Conservation (phyloP, 306 rosid genomes). For the Benincasa hispida region DNA sequence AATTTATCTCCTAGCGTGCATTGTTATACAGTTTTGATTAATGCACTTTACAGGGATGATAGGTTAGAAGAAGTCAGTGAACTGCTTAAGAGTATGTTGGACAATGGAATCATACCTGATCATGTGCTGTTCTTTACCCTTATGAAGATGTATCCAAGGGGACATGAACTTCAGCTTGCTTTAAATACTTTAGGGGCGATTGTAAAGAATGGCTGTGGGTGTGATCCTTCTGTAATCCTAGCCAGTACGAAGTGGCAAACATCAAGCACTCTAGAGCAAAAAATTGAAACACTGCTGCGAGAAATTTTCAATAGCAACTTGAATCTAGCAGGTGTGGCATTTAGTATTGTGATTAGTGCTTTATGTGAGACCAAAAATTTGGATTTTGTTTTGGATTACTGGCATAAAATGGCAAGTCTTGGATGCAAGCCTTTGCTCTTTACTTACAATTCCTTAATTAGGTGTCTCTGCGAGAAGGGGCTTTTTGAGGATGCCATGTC, state of each 20-base stretch:
- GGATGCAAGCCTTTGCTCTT: constrained; percentile 26
- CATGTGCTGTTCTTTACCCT: constrained; percentile 28
- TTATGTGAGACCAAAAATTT: constrained; percentile 21
- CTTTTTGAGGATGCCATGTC: constrained; percentile 20
- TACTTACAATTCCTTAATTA: constrained; percentile 30
- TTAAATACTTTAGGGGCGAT: constrained; percentile 17
- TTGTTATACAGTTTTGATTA: constrained; percentile 26
- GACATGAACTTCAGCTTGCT: constrained; percentile 23
- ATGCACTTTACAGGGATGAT: constrained; percentile 23
- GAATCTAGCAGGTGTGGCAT: constrained; percentile 23
- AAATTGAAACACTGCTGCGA: constrained; percentile 22
- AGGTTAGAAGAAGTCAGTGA: constrained; percentile 13
- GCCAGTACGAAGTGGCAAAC: background rate
- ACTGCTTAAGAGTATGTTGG: constrained; percentile 17
- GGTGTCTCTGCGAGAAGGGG: constrained; percentile 23
- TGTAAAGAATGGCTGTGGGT: constrained; percentile 29
- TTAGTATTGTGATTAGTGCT: constrained; percentile 15
- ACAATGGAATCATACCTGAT: constrained; percentile 29
- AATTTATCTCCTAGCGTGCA: constrained; percentile 22
- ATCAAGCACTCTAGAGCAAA: constrained; percentile 9
- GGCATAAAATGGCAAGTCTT: constrained; percentile 18
- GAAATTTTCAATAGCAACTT: constrained; percentile 17
- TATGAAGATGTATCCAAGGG: constrained; percentile 17
- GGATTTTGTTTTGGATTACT: constrained; percentile 14
- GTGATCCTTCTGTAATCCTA: constrained; percentile 15